phyloP scores from a whole-genome alignment of 177 flowering plant genomes.

The Vitis hybrid region DNA sequence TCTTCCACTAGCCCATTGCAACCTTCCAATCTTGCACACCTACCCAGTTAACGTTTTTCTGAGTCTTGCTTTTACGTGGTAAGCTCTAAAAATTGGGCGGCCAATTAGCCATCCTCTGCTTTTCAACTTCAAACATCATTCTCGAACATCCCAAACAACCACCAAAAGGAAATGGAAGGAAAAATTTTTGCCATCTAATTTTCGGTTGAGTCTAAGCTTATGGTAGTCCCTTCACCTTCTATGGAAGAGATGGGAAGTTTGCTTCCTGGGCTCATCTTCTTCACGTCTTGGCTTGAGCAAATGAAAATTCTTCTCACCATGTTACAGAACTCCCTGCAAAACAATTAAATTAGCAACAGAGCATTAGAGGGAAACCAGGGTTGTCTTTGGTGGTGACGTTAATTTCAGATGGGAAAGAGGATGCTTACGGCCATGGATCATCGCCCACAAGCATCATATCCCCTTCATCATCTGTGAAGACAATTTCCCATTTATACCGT shows the following conservation, averaged over 20 bases:
- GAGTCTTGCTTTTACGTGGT: constrained; percentile 3
- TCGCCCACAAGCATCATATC: constrained; percentile 97
- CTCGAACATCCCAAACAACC: constrained; percentile 5
- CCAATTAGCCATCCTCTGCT: constrained; percentile 10
- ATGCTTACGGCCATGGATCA: constrained; percentile 87
- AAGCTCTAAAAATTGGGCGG: constrained; percentile 31
- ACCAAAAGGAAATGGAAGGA: neutral
- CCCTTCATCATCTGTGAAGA: constrained; percentile 90
- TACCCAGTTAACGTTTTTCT: constrained; percentile 5
- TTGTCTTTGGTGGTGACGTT: no score
- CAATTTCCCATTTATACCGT: constrained; percentile 75
- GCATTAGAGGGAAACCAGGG: neutral
- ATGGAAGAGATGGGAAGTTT: constrained; percentile 43
- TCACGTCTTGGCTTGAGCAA: constrained; percentile 78
- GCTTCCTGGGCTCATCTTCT: constrained; percentile 56
- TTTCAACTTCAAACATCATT: neutral
- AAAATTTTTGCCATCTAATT: constrained; percentile 14
- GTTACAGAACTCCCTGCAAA: constrained; percentile 83
- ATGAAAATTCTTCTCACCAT: constrained; percentile 79
- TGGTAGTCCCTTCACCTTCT: constrained; percentile 44
- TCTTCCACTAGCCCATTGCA: neutral
- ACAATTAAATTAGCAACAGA: neutral
- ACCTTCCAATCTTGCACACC: neutral
- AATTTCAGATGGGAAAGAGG: neutral
- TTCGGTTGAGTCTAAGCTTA: constrained; percentile 44